A percentile compares a stretch with the other conserved stretches of the same genome.
Conservation (phyloP, 2,329 filamentous ascomycete genomes). For the Fusarium avenaceum region DNA sequence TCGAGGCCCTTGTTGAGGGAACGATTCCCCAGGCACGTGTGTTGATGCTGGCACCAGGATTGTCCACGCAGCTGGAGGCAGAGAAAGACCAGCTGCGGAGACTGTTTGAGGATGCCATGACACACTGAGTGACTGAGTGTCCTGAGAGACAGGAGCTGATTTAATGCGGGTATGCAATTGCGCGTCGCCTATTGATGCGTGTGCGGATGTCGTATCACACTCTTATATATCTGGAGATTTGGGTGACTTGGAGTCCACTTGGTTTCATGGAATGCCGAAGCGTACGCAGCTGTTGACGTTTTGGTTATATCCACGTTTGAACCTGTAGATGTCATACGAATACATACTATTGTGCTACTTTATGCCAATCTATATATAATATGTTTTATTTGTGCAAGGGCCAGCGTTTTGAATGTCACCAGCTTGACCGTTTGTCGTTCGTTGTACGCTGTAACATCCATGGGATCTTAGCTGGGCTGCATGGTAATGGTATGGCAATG, state of each 20-base stretch:
- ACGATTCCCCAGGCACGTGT: constrained; percentile 94
- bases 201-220: constrained; percentile 15
- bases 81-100: constrained; percentile 79
- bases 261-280: too few relatives aligned
- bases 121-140: constrained; percentile 52
- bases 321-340: too few relatives aligned
- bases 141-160: constrained; percentile 14
- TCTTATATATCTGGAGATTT: constrained; percentile 22
- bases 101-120: constrained; percentile 74
- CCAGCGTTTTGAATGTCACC: constrained; percentile 13
- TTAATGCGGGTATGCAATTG: constrained; percentile 34
- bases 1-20: constrained; percentile 90
- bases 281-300: constrained; percentile 1
- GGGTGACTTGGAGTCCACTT: constrained; percentile 10
- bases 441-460: constrained; percentile 21
- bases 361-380: constrained; percentile 13
- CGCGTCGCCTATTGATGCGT: constrained; percentile 31
- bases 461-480: constrained; percentile 6
- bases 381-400: constrained; percentile 23
- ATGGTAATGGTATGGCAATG: constrained; percentile 14
- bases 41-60: constrained; percentile 87
- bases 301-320: neutral
- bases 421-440: constrained; percentile 24
- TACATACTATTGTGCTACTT: neutral
- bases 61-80: constrained; percentile 76